A percentile compares a stretch with the other conserved stretches of the same genome.
Evolutionary conservation across 2,329 filamentous ascomycete genomes (phyloP).

Genomic region (Alternaria atra): DNA sequence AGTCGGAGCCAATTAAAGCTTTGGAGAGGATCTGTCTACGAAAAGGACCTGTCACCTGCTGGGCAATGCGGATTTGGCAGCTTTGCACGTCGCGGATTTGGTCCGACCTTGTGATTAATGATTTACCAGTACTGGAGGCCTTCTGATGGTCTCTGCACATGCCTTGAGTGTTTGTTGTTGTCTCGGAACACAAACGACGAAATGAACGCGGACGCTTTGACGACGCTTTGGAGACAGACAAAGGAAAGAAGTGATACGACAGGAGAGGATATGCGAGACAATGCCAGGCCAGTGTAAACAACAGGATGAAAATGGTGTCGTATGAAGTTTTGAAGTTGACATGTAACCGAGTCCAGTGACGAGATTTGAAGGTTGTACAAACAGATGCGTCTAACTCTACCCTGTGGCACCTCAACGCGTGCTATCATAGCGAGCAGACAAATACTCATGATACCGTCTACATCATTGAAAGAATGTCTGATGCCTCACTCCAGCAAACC

Average conservation of each 20-base stretch:
- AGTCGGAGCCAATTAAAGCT: neutral
- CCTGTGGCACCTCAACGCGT: neutral
- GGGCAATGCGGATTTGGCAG: neutral
- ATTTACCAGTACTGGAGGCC: neutral
- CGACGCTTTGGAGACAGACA: conserved; percentile 1
- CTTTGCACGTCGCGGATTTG: conserved; percentile 1
- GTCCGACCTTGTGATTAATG: neutral
- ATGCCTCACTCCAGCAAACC: neutral
- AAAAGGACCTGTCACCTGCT: neutral
- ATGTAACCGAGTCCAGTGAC: neutral
- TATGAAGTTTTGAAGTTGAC: neutral
- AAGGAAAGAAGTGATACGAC: neutral
- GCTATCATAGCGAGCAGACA: neutral
- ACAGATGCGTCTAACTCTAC: neutral
- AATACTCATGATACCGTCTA: neutral
- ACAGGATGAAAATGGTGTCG: neutral
- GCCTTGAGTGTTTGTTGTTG: conserved; percentile 4
- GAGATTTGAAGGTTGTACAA: neutral
- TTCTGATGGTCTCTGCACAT: conserved; percentile 2
- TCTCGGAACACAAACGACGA: conserved; percentile 2
- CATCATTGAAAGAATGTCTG: neutral
- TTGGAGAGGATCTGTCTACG: neutral
- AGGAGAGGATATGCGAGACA: neutral
- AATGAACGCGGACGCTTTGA: conserved; percentile 1
- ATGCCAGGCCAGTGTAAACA: neutral